Base-by-base conservation (phyloP, 805 yeast genomes). In the Candida germanica region DNA sequence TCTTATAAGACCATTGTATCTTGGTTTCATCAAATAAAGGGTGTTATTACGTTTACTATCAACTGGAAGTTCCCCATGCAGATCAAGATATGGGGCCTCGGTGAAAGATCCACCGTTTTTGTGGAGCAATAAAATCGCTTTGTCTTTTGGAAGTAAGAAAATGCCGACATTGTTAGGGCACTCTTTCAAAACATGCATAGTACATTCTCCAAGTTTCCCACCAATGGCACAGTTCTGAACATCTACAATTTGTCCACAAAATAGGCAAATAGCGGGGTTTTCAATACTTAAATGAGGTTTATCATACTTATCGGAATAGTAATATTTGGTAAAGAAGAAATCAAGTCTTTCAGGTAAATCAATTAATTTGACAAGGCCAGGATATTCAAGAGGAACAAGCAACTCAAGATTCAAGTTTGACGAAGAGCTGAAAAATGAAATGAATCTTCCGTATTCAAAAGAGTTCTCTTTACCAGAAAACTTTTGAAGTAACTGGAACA, bases 241-340 rank as follows among this genome's bases (percentile, higher is more conserved):
- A 43, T 80, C 79, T 15, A 86, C 69, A 6, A 80, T 68, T 8
- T 64, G 60, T 1, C 88, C 93, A 60, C 98, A 93, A 43, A 81
- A 82, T 36, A 91, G 60, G 51, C 98, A 91, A 7, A 91, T 65
- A 0, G 95, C 96, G 0, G 95, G 93, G 45, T 89, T 95, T 31
- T 69, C 71, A 20, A 66, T 69, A 1, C 47, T 38, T 39, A 49
- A 48, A 48, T 54, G 60, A 15, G 71, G 71, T 32, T 64, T 63
- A 28, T 61, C 54, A 15, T 61, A 64, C 30, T 61, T 59, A 17
- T 66, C 68, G 49, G 63, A 66, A 44, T 76, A 73, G 38, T 76
- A 66, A 36, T 74, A 66, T 24, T 73, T 66, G 3, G 86, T 80
- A 60, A 83, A 86, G 44, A 87, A 79, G 25, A 64, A 67, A 51